phyloP scores from a whole-genome alignment of 257 asterid species.

The Euphrasia confusa region DNA sequence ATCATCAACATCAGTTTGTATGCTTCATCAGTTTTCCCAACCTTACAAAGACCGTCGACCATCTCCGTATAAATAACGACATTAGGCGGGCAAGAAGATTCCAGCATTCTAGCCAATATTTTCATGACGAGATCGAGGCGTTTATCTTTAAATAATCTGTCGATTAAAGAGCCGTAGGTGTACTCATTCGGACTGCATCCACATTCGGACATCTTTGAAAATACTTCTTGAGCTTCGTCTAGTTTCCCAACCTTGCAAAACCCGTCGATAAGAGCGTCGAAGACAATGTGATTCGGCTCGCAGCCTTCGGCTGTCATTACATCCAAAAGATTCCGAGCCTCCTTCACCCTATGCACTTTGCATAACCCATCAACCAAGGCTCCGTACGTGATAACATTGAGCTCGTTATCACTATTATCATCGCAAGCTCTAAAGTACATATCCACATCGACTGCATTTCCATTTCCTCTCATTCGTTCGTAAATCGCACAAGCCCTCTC shows the following conservation, averaged over 20 bases:
- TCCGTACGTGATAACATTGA: conserved; percentile 75
- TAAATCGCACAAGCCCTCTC: conserved; percentile 80
- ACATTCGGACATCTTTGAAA: conserved; percentile 63
- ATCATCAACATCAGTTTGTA: conserved; percentile 83
- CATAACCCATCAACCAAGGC: conserved; percentile 92
- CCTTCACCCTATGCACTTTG: conserved; percentile 74
- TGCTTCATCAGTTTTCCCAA: conserved; percentile 86
- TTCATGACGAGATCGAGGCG: conserved; percentile 85
- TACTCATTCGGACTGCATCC: conserved; percentile 68
- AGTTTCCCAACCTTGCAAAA: conserved; percentile 87
- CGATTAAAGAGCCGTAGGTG: conserved; percentile 79
- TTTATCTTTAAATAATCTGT: conserved; percentile 78
- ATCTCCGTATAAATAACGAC: conserved; percentile 79
- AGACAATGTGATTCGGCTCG: conserved; percentile 73
- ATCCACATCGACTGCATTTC: conserved; percentile 46
- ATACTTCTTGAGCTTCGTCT: conserved; percentile 85
- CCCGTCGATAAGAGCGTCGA: conserved; percentile 91
- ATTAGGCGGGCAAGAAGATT: conserved; percentile 72
- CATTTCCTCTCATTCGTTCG: conserved; percentile 68
- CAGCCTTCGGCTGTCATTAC: conserved; percentile 62
- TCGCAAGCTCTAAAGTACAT: conserved; percentile 50
- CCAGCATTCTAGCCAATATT: conserved; percentile 82
- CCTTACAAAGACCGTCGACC: conserved; percentile 92
- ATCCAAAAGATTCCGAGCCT: conserved; percentile 71
- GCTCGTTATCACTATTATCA: conserved; percentile 46